A percentile compares a stretch with the other conserved stretches of the same genome.
Evolutionary conservation across 768 basidiomycete genomes (phyloP).

Genomic region (Mycena chlorophos): DNA sequence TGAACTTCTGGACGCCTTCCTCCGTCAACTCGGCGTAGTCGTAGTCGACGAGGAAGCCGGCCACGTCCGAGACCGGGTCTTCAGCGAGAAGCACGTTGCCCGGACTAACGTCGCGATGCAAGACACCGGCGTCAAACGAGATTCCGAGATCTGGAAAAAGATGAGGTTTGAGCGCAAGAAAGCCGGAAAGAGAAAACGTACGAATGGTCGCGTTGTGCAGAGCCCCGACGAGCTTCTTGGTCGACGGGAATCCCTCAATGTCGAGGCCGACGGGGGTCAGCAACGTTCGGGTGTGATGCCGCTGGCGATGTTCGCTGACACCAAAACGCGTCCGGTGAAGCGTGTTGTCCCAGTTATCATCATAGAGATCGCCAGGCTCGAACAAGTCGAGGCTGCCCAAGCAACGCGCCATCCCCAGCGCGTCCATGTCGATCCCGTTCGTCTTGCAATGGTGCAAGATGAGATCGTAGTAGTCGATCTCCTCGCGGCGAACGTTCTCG

Average conservation of each 20-base stretch:
- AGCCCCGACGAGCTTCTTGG: background rate
- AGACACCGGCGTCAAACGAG: conserved; percentile 3
- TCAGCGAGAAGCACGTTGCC: conserved; percentile 8
- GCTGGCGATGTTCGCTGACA: background rate
- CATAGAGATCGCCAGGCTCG: background rate
- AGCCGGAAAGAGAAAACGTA: background rate
- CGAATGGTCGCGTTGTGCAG: background rate
- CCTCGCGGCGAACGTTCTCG: conserved; percentile 3
- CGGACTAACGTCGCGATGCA: conserved; percentile 10
- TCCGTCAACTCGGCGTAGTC: conserved; percentile 10
- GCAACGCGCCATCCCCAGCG: conserved; percentile 1
- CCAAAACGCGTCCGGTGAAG: background rate
- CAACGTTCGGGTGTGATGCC: conserved; percentile 4
- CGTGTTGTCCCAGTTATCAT: background rate
- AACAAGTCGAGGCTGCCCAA: conserved; percentile 3
- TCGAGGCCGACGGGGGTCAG: conserved; percentile 5
- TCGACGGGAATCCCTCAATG: background rate
- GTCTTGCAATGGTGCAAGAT: background rate
- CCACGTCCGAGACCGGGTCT: background rate
- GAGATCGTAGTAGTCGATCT: conserved; percentile 5
- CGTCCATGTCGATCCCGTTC: background rate
- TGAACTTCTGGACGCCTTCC: background rate
- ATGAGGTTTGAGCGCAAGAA: background rate
- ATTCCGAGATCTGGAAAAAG: conserved; percentile 1
- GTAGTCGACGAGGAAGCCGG: conserved; percentile 6